A percentile compares a stretch with the other conserved stretches of the same genome.
phyloP scores from a whole-genome alignment of 148 eudicot genomes.

The Euryodendron excelsum region DNA sequence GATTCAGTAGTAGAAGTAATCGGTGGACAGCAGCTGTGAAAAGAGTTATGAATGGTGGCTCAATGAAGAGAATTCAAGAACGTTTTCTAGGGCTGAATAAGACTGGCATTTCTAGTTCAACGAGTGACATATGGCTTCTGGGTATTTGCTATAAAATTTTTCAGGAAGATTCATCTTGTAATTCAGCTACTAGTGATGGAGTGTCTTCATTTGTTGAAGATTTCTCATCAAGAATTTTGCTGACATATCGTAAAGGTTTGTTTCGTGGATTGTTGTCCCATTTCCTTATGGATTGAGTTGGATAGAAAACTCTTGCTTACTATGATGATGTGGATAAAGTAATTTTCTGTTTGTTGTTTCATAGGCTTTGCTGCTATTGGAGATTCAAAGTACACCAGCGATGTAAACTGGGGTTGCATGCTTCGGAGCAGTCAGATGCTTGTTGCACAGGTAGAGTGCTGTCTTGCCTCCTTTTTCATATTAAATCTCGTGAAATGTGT shows the following conservation, averaged over 20 bases:
- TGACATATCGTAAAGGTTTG: conserved; percentile 89
- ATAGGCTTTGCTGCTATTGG: conserved; percentile 82
- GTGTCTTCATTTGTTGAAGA: conserved; percentile 85
- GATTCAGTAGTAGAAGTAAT: conserved; percentile 33
- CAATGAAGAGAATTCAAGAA: conserved; percentile 83
- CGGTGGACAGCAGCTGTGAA: conserved; percentile 73
- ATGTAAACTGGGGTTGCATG: conserved; percentile 97
- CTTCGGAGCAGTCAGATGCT: conserved; percentile 99
- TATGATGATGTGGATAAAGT: conserved; percentile 6
- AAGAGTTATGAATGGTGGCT: conserved; percentile 70
- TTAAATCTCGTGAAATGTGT: neutral
- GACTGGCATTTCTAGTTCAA: conserved; percentile 44
- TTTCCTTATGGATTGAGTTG: conserved; percentile 1
- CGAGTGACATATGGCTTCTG: conserved; percentile 86
- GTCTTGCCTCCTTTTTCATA: neutral
- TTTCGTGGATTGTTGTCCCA: neutral
- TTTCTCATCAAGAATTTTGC: conserved; percentile 79
- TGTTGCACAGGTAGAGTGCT: conserved; percentile 64
- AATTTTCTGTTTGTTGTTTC: conserved; percentile 10
- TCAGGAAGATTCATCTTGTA: conserved; percentile 47
- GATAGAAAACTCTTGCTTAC: neutral
- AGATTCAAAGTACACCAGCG: conserved; percentile 89
- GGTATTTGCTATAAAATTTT: conserved; percentile 72
- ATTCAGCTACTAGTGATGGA: conserved; percentile 54
- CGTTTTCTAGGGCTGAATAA: conserved; percentile 58